Evolutionary conservation across 257 asterid genomes (phyloP).

Genomic region (Penstemon barbatus): DNA sequence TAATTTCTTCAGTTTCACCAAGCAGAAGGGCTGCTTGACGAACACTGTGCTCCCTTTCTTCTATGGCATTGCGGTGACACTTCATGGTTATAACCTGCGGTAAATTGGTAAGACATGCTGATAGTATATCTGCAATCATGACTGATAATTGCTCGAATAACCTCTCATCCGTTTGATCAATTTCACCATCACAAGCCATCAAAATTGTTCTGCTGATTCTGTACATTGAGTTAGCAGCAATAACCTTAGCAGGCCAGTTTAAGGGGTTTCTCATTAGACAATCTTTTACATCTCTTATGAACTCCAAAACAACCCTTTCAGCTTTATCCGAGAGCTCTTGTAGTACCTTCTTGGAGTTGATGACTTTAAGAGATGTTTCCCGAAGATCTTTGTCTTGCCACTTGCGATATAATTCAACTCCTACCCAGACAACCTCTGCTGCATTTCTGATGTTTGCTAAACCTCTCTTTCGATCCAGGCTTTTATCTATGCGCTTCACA

Average conservation of each 20-base stretch:
- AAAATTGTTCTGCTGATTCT: conserved; percentile 19
- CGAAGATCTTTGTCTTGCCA: conserved; percentile 34
- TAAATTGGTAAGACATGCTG: conserved; percentile 22
- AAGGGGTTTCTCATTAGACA: conserved; percentile 14
- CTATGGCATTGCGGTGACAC: conserved; percentile 23
- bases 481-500: conserved; percentile 31
- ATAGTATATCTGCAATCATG: conserved; percentile 23
- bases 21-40: conserved; percentile 21
- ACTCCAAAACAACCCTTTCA: neutral
- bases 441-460: conserved; percentile 30
- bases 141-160: conserved; percentile 10
- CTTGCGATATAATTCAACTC: conserved; percentile 28
- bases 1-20: conserved; percentile 30
- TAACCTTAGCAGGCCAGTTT: conserved; percentile 23
- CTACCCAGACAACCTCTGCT: conserved; percentile 36
- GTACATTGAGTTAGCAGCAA: conserved; percentile 29
- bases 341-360: conserved; percentile 18
- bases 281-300: neutral
- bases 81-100: conserved; percentile 7
- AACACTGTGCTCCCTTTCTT: conserved; percentile 23
- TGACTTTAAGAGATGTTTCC: neutral
- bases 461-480: conserved; percentile 18
- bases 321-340: conserved; percentile 13
- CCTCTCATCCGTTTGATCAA: conserved; percentile 4
- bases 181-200: neutral